These are phyloP conservation scores for Tolypocladium album DNA, from an alignment of 2,329 filamentous ascomycete species.

Conservation along the genomic window DNA sequence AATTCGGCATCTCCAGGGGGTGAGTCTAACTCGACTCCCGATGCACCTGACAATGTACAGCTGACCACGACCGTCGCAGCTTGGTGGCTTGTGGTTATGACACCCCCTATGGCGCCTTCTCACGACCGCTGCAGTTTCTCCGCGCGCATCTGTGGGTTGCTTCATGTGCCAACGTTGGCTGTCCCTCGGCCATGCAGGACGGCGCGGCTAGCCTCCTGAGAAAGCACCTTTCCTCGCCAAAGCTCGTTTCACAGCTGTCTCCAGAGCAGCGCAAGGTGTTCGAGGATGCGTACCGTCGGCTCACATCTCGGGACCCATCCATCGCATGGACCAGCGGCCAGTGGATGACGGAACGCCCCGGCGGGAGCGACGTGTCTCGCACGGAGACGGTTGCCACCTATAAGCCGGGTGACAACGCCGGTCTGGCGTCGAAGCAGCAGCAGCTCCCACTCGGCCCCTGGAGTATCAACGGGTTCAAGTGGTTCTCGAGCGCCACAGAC, in stretches of 20 bases:
- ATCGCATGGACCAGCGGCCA: conserved; percentile 61
- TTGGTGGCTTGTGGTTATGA: conserved; percentile 52
- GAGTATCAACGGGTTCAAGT: conserved; percentile 57
- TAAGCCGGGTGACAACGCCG: conserved; percentile 6
- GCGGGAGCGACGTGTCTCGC: conserved; percentile 57
- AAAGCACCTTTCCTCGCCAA: conserved; percentile 25
- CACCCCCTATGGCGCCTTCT: conserved; percentile 35
- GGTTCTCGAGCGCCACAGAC: conserved; percentile 24
- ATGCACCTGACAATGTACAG: neutral
- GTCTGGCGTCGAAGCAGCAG: conserved; percentile 8
- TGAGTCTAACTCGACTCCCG: conserved; percentile 4
- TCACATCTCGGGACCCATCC: conserved; percentile 38
- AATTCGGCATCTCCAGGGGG: conserved; percentile 47
- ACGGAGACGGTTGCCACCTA: conserved; percentile 51
- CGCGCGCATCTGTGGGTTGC: conserved; percentile 46
- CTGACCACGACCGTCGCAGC: conserved; percentile 13
- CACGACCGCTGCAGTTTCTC: conserved; percentile 49
- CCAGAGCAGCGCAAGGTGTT: conserved; percentile 30
- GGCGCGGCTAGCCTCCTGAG: conserved; percentile 44
- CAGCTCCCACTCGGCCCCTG: conserved; percentile 40
- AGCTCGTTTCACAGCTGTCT: conserved; percentile 15
- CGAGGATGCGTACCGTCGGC: conserved; percentile 37
- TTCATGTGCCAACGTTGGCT: conserved; percentile 50
- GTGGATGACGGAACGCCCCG: conserved; percentile 66
- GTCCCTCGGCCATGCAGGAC: conserved; percentile 58